Percentiles rank a stretch among this genome's conserved stretches.
These are phyloP conservation scores for Leucocoprinus leucothites DNA, from an alignment of 768 basidiomycete genomes.

Conservation along the genomic window DNA sequence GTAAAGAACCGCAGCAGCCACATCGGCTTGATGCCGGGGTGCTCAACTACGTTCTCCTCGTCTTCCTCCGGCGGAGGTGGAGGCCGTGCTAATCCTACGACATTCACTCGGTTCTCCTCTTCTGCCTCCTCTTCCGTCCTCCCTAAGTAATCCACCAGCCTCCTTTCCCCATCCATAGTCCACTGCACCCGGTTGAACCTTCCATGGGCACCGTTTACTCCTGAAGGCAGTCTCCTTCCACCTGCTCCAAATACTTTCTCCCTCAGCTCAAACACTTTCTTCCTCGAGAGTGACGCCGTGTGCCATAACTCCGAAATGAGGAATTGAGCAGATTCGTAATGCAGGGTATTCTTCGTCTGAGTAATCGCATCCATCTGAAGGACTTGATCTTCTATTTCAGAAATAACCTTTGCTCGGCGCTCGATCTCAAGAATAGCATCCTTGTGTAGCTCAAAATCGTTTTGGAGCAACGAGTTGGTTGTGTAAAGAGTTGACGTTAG, in stretches of 20 bases:
- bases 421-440: slow-evolving; percentile 46
- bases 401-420: slow-evolving; percentile 42
- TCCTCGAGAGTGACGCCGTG: slow-evolving; percentile 55
- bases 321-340: slow-evolving; percentile 73
- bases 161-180: slow-evolving; percentile 60
- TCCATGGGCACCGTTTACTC: slow-evolving; percentile 56
- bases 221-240: slow-evolving; percentile 43
- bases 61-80: slow-evolving; percentile 27
- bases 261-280: slow-evolving; percentile 61
- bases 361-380: slow-evolving; percentile 48
- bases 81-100: slow-evolving; percentile 7
- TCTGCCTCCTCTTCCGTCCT: slow-evolving; percentile 76
- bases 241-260: slow-evolving; percentile 68
- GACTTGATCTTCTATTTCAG: slow-evolving; percentile 48
- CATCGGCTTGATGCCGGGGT: slow-evolving; percentile 64
- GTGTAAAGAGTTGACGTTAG: slow-evolving; percentile 50
- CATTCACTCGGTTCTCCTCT: slow-evolving; percentile 52
- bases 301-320: slow-evolving; percentile 65
- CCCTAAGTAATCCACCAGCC: slow-evolving; percentile 64
- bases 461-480: slow-evolving; percentile 54
- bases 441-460: slow-evolving; percentile 55
- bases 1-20: slow-evolving; percentile 78
- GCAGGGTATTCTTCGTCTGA: slow-evolving; percentile 63
- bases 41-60: slow-evolving; percentile 55
- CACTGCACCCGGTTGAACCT: slow-evolving; percentile 65